Base-by-base conservation (phyloP, 2,329 filamentous ascomycete species). In the Aspergillus hortae region DNA sequence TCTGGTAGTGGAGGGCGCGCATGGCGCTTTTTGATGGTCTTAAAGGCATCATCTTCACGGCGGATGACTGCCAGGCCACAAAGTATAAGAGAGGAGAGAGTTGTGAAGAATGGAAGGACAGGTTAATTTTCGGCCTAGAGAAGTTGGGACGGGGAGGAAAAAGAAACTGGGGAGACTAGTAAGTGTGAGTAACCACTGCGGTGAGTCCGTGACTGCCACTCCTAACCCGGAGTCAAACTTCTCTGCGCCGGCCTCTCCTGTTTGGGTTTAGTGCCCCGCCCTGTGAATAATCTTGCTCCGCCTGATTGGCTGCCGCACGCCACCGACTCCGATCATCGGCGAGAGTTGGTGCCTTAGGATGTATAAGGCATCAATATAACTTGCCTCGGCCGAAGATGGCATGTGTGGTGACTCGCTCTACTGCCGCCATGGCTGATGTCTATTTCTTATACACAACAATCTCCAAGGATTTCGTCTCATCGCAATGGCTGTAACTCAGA, bases 11-110 rank as follows among this genome's bases (percentile, higher is more conserved):
- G 48, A 79, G 63, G 45, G 77, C 70, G 65, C 77, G 74, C 64
- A 77, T 63, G 51, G 77, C 75, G 60, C 68, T 71, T 63, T 74
- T 75, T 54, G 77, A 76, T 56, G 77, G 73, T 67, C 74, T 72
- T 64, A 77, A 61, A 67, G 77, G 72, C 72, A 80, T 74, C 77
- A 80, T 79, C 62, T 61, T 74, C 52, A 55, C 52, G 57, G 50
- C 52, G 56, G 64, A 69, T 64, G 63, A 66, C 51, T 62, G 58
- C 66, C 68, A 65, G 61, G 64, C 67, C 67, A 64, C 60, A 42
- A 19, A 23, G 15, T n/a, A n/a, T 17, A 54, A 57, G 58, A 65
- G 59, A 52, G 59, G 56, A 53, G 52, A 51, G 36, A 47, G 46
- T 25, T 52, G 54, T 41, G 54, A 48, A 53, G 57, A 57, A 43